phyloP scores from a whole-genome alignment of 1,139 yeast species.

The Saccharomyces hybrid region DNA sequence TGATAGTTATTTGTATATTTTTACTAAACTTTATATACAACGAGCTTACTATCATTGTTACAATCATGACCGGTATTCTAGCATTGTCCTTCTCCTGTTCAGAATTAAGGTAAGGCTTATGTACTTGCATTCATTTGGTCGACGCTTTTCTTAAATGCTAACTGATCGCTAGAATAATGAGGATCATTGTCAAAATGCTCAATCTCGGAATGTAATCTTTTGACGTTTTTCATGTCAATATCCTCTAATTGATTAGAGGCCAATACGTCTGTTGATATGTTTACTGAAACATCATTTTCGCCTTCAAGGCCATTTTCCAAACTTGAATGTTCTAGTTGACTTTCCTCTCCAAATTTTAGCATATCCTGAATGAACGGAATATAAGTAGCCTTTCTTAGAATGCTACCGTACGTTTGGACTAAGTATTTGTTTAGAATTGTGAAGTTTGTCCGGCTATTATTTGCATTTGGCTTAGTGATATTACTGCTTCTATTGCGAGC shows the following conservation, averaged over 20 bases:
- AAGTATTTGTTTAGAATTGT: conserved; percentile 45
- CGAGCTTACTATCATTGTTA: neutral
- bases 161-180: neutral
- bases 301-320: neutral
- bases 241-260: conserved; percentile 7
- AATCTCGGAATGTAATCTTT: conserved; percentile 3
- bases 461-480: neutral
- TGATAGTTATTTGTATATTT: neutral
- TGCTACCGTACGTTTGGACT: conserved; percentile 37
- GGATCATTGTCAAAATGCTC: neutral
- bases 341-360: neutral
- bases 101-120: neutral
- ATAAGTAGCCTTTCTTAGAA: conserved; percentile 36
- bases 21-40: neutral
- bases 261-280: neutral
- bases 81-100: neutral
- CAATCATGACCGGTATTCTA: neutral
- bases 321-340: neutral
- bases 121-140: conserved; percentile 1
- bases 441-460: conserved; percentile 34
- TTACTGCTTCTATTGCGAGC: no score
- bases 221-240: neutral
- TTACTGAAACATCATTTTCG: conserved; percentile 18
- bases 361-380: conserved; percentile 29
- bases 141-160: neutral